Conservation (phyloP, 495 filamentous ascomycete species). For the Xylaria grammica region DNA sequence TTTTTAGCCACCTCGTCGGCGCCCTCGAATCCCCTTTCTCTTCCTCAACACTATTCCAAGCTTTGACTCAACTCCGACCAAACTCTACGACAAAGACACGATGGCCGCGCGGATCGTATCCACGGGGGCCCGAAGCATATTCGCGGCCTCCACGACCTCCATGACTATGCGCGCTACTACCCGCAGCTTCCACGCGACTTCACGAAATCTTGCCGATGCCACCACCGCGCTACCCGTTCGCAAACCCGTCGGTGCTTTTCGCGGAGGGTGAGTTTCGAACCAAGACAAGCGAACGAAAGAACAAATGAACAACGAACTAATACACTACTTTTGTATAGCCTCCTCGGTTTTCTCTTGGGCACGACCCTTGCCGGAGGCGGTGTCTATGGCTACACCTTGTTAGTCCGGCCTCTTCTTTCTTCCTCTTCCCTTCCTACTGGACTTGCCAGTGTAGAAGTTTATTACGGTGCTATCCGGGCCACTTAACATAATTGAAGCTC, state of each 20-base stretch:
- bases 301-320: slow-evolving; percentile 16
- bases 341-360: slow-evolving; percentile 94
- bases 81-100: slow-evolving; percentile 19
- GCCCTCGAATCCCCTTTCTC: slow-evolving; percentile 3
- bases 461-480: neutral
- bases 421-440: neutral
- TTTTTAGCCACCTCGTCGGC: slow-evolving; percentile 22
- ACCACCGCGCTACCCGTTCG: slow-evolving; percentile 63
- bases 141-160: slow-evolving; percentile 31
- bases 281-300: too few species aligned
- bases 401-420: slow-evolving; percentile 23
- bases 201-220: slow-evolving; percentile 46
- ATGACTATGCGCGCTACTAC: slow-evolving; percentile 26
- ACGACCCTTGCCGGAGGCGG: slow-evolving; percentile 75
- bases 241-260: slow-evolving; percentile 88
- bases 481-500: neutral
- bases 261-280: slow-evolving; percentile 81
- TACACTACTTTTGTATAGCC: slow-evolving; percentile 50
- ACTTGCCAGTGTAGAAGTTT: neutral
- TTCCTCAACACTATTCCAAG: neutral
- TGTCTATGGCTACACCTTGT: slow-evolving; percentile 87
- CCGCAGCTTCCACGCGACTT: slow-evolving; percentile 53
- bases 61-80: slow-evolving; percentile 7
- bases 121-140: slow-evolving; percentile 41
- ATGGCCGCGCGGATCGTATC: slow-evolving; percentile 56